phyloP scores from a whole-genome alignment of 2,329 filamentous ascomycete genomes.

The Aspergillus clavatus region DNA sequence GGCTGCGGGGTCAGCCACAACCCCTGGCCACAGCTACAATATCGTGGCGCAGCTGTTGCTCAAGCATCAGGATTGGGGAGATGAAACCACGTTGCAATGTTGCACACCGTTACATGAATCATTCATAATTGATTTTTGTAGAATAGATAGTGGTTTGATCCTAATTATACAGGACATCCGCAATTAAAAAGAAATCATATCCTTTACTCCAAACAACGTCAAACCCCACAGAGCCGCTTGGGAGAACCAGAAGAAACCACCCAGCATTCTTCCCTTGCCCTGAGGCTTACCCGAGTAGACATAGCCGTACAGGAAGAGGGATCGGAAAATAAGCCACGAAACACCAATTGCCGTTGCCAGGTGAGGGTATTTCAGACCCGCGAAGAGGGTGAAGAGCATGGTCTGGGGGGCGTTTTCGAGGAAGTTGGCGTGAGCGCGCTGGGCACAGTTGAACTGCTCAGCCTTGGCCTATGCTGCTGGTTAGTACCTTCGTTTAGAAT shows the following conservation, averaged over 20 bases:
- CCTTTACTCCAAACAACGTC: constrained; percentile 33
- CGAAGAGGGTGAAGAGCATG: constrained; percentile 49
- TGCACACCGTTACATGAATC: not conserved
- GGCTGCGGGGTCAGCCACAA: constrained; percentile 13
- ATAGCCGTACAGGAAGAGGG: constrained; percentile 48
- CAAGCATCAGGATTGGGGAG: not conserved
- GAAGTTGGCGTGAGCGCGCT: constrained; percentile 56
- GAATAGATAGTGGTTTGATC: not conserved
- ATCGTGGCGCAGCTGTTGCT: not conserved
- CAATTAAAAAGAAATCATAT: constrained; percentile 24
- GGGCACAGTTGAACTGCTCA: constrained; percentile 50
- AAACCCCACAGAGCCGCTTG: constrained; percentile 40
- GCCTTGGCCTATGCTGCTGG: constrained; percentile 32
- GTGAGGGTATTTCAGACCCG: constrained; percentile 51
- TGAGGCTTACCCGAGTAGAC: constrained; percentile 37
- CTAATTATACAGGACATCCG: not conserved
- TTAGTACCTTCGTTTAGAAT: not conserved
- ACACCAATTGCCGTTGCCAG: constrained; percentile 44
- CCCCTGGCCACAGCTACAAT: not conserved
- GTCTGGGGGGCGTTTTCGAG: constrained; percentile 54
- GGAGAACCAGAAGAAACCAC: constrained; percentile 35
- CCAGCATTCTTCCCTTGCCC: constrained; percentile 35
- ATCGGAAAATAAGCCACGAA: constrained; percentile 48
- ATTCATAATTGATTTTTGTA: not conserved
- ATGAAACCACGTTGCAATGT: not conserved